Conservation (phyloP, 345 rosid species). For the Gossypium australe region DNA sequence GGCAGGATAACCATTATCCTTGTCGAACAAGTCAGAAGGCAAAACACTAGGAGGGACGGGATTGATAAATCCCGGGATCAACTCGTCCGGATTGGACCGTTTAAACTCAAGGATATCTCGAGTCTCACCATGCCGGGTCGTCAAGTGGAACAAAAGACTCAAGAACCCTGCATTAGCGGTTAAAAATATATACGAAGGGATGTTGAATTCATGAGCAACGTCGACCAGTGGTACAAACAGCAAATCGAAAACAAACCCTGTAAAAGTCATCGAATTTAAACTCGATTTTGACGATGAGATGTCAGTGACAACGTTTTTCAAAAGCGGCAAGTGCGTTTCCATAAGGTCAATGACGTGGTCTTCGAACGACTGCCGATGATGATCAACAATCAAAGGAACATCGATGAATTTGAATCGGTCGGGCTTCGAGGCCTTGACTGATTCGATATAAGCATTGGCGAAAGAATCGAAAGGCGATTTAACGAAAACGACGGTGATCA, state of each 20-base stretch:
- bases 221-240: slow-evolving; percentile 35
- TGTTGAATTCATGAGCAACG: slow-evolving; percentile 26
- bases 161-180: slow-evolving; percentile 30
- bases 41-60: slow-evolving; percentile 35
- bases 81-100: slow-evolving; percentile 17
- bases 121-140: slow-evolving; percentile 11
- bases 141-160: slow-evolving; percentile 33
- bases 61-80: slow-evolving; percentile 24
- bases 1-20: slow-evolving; percentile 16
- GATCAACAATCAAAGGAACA: background rate
- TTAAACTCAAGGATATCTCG: slow-evolving; percentile 4
- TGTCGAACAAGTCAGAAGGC: slow-evolving; percentile 25
- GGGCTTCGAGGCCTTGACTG: background rate
- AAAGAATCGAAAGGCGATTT: background rate
- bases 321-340: background rate
- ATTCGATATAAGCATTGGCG: background rate
- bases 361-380: background rate
- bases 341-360: background rate
- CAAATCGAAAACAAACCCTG: slow-evolving; percentile 27
- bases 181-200: slow-evolving; percentile 43
- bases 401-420: background rate
- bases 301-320: background rate
- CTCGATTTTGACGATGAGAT: background rate
- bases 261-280: too few species aligned
- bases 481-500: background rate